Base-by-base conservation (phyloP, 805 yeast genomes). In the Jamesozyma gamospora region DNA sequence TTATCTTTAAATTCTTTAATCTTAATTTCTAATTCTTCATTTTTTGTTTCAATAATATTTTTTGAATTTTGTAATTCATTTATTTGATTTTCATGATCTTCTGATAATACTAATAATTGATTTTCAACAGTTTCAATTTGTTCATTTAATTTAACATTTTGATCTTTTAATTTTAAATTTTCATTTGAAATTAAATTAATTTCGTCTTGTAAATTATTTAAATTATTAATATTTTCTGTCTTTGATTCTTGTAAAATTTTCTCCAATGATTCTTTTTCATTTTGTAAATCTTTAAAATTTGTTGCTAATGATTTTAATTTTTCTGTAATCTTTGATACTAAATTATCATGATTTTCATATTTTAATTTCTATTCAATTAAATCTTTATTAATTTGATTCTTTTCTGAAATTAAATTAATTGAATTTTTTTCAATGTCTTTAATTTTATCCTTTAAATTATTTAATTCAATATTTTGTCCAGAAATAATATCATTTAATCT, bases 301-400 rank as follows among this genome's bases (percentile, higher is more conserved):
- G 50, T 43, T 1, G 74, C 73, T 14, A 75, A 52, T 1, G 63
- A 55, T 47, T 67, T 67, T 30, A 74, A 49, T 49, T 71, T 72
- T 14, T 63, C 70, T 0, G 73, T 66, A 34, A 73, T 44, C 41
- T 67, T 70, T 4, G 65, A 60, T 18, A 69, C 63, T 25, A 69
- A 46, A 1, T 47, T 32, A 25, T 63, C 62, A 30, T 62, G 62
- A 27, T 58, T 54, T 3, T 55, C 57, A 13, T 53, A 53, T 24
- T 51, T 46, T 1, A 50, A 32, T 40, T 53, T 51, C 39, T 58
- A 39, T 37, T 60, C 56, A 9, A 39, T 28, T 0, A 59, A 30
- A n/a, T 58, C 54, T 12, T 46, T 53, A 25, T 53, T 48, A 2
- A 61, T 32, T 2, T 47, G 28, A 1, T 37, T 36, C 13, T 52